Evolutionary conservation across 257 asterid species (phyloP), one percentile per base, ranked within the genome.

Genomic region (Solanum boliviense): DNA sequence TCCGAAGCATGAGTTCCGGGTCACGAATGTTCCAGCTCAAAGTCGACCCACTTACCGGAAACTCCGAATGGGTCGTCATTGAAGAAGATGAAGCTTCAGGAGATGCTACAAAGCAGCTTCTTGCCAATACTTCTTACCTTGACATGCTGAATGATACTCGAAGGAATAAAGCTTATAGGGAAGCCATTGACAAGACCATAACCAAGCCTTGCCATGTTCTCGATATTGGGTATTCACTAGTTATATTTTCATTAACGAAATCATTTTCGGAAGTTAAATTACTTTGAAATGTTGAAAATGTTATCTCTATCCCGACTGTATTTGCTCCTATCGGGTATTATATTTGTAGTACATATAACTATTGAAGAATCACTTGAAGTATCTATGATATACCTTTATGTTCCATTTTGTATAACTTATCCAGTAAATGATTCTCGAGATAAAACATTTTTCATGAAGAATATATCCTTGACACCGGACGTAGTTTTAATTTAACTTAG

Each of bases 121-220:
- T 97, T 27, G 94, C 98, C 39, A 88, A 94, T 58, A 97, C 98
- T 29, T 95, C 98, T 52, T 95, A 94, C 78, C 96, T 95, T 21
- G 98, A 95, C 93, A 95, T 97, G 99, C 98, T 95, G 88, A 97
- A 97, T 83, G 99, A 97, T 81, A 84, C 95, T 84, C 91, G 87
- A 25, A 96, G 98, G 68, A 97, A 95, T 87, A 89, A 83, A 84
- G 98, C 98, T 29, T 97, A 68, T 86, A 92, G 95, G 58, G 91
- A 76, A 86, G 99, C 98, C 88, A 95, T 95, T 90, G 95, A 97
- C 13, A 97, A 93, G 72, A 94, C 98, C 11, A 85, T 95, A 58
- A 93, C 95, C 79, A 88, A 86, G 41, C 96, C 98, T 87, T 97
- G 98, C 93, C 98, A 93, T 91, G 98, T 95, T 79, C 99, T 97